phyloP scores from a whole-genome alignment of 441 rosid species.

The Populus hybrid region DNA sequence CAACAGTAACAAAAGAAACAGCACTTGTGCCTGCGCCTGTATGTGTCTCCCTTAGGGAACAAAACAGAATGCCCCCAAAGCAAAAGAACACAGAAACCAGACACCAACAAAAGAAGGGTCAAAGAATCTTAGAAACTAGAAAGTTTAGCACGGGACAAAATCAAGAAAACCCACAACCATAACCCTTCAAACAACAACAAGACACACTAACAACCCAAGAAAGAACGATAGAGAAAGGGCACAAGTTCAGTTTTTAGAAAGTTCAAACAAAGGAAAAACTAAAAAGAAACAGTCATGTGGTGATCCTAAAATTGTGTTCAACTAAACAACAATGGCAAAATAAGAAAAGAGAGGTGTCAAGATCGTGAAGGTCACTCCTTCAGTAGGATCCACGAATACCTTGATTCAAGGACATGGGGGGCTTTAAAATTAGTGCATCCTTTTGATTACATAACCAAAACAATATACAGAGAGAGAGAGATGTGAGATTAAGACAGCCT shows the following conservation, averaged over 20 bases:
- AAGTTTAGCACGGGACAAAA: slow-evolving; percentile 15
- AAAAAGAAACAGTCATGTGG: slow-evolving; percentile 42
- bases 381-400: slow-evolving; percentile 35
- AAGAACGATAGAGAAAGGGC: slow-evolving; percentile 1
- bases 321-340: not conserved
- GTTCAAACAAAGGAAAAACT: slow-evolving; percentile 20
- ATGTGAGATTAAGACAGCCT: slow-evolving; percentile 1
- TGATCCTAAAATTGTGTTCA: slow-evolving; percentile 34
- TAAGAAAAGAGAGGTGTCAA: slow-evolving; percentile 17
- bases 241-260: slow-evolving; percentile 11
- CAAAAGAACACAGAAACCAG: slow-evolving; percentile 6
- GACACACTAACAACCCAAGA: slow-evolving; percentile 18
- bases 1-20: slow-evolving; percentile 1
- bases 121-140: slow-evolving; percentile 18
- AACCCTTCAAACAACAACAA: slow-evolving; percentile 23
- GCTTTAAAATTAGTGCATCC: not conserved
- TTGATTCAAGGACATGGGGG: slow-evolving; percentile 25
- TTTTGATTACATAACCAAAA: not conserved
- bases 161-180: slow-evolving; percentile 30
- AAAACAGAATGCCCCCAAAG: slow-evolving; percentile 5
- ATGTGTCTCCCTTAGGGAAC: slow-evolving; percentile 2
- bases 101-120: slow-evolving; percentile 4
- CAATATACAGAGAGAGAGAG: not conserved
- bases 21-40: not conserved
- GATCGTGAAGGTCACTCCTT: slow-evolving; percentile 44